Conservation (phyloP, 2,329 filamentous ascomycete genomes). For the Lachnellula suecica region DNA sequence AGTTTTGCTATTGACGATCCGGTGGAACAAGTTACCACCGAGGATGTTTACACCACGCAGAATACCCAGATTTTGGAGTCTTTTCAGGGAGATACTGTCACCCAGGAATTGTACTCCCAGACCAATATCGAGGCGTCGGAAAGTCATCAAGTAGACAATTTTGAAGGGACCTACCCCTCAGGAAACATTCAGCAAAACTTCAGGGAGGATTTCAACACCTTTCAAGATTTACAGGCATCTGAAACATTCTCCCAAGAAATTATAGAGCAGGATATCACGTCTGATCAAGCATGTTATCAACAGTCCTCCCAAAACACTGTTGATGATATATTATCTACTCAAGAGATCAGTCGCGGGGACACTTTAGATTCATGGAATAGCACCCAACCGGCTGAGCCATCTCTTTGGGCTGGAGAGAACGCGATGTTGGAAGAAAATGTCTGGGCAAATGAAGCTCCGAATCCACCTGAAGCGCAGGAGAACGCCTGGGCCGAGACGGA, state of each 20-base stretch:
- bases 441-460: background rate
- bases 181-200: background rate
- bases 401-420: background rate
- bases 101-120: background rate
- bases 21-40: background rate
- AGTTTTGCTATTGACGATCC: background rate
- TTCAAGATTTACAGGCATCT: background rate
- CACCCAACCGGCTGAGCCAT: background rate
- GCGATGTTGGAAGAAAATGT: background rate
- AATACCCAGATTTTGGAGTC: background rate
- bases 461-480: background rate
- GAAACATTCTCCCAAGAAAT: background rate
- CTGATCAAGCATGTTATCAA: background rate
- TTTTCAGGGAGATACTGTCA: background rate
- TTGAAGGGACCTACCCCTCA: background rate
- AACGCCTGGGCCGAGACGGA: background rate
- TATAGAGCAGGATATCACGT: background rate
- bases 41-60: background rate
- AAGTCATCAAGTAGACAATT: background rate
- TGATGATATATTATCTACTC: background rate
- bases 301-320: background rate
- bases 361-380: background rate
- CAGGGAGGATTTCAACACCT: background rate
- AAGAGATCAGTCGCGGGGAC: background rate
- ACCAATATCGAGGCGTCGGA: background rate